Evolutionary conservation across 2,329 filamentous ascomycete genomes (phyloP).

Genomic region (Shiraia sp.): DNA sequence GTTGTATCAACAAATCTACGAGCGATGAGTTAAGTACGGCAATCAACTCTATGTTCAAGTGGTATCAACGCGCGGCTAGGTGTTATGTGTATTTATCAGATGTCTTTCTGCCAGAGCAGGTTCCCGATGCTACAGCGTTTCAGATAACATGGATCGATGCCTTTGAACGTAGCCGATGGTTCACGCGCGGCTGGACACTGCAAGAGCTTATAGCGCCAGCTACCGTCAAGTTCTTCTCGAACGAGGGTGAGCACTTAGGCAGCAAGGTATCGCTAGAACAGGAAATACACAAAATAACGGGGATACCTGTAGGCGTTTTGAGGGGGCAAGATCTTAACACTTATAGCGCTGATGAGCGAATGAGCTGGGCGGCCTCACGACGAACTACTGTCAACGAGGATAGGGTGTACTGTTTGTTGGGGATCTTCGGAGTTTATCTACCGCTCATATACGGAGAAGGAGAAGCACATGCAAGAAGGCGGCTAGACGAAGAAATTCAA

Average conservation of each 20-base stretch:
- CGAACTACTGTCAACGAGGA: slow-evolving; percentile 18
- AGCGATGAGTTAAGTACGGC: slow-evolving; percentile 1
- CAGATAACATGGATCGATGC: slow-evolving; percentile 4
- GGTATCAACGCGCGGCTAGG: slow-evolving; percentile 8
- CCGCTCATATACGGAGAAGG: slow-evolving; percentile 9
- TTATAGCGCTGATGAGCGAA: slow-evolving; percentile 12
- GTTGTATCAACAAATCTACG: slow-evolving; percentile 15
- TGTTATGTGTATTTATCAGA: slow-evolving; percentile 17
- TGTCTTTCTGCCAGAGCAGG: background rate
- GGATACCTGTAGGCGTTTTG: slow-evolving; percentile 2
- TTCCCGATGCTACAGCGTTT: no score
- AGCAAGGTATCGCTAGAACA: slow-evolving; percentile 2
- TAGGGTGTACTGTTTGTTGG: slow-evolving; percentile 9
- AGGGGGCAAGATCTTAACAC: background rate
- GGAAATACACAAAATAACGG: slow-evolving; percentile 3
- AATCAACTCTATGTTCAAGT: slow-evolving; percentile 16
- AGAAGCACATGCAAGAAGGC: slow-evolving; percentile 7
- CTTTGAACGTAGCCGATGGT: slow-evolving; percentile 12
- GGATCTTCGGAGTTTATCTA: slow-evolving; percentile 12
- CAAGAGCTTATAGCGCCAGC: slow-evolving; percentile 12
- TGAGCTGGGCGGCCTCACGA: slow-evolving; percentile 19
- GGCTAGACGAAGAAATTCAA: slow-evolving; percentile 9
- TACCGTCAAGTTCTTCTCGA: slow-evolving; percentile 8
- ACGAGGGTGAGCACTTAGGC: slow-evolving; percentile 4
- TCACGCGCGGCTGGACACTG: slow-evolving; percentile 16